Evolutionary conservation across 495 filamentous ascomycete genomes (phyloP).

Genomic region (Penicillium bialowiezense): DNA sequence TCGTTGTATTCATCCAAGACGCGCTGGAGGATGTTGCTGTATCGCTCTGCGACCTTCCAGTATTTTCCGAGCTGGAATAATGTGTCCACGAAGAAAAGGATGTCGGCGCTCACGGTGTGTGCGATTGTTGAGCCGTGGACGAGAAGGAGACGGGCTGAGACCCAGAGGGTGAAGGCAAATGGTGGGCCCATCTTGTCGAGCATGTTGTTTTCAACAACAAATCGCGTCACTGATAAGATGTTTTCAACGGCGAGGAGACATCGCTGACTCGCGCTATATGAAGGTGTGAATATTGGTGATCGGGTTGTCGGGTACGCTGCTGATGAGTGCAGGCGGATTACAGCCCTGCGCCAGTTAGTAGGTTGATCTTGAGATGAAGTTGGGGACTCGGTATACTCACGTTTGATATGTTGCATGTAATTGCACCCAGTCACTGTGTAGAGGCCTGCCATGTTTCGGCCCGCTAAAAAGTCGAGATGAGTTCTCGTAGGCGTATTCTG

Average conservation of each 20-base stretch:
- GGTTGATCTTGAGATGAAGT: constrained; percentile 5
- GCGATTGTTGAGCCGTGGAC: constrained; percentile 87
- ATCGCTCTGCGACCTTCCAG: constrained; percentile 82
- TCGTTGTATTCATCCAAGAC: constrained; percentile 83
- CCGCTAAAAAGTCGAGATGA: constrained; percentile 69
- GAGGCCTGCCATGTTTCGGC: constrained; percentile 55
- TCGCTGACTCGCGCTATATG: constrained; percentile 74
- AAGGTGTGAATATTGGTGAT: constrained; percentile 81
- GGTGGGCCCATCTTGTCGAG: constrained; percentile 79
- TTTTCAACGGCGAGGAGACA: constrained; percentile 82
- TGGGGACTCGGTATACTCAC: constrained; percentile 36
- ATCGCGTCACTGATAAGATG: constrained; percentile 70
- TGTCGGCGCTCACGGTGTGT: constrained; percentile 72
- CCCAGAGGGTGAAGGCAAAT: constrained; percentile 89
- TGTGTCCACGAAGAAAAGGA: constrained; percentile 75
- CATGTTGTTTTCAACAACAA: constrained; percentile 69
- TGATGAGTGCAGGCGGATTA: constrained; percentile 88
- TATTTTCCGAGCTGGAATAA: constrained; percentile 74
- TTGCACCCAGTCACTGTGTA: constrained; percentile 85
- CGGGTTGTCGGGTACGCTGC: constrained; percentile 86
- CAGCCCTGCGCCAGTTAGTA: constrained; percentile 52
- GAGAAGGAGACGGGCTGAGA: constrained; percentile 79
- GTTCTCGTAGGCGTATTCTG: constrained; percentile 69
- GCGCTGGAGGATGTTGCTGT: constrained; percentile 73
- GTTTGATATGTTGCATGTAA: constrained; percentile 77